Base-by-base conservation (phyloP, 805 yeast genomes). In the Cyberlindnera mississippiensis region DNA sequence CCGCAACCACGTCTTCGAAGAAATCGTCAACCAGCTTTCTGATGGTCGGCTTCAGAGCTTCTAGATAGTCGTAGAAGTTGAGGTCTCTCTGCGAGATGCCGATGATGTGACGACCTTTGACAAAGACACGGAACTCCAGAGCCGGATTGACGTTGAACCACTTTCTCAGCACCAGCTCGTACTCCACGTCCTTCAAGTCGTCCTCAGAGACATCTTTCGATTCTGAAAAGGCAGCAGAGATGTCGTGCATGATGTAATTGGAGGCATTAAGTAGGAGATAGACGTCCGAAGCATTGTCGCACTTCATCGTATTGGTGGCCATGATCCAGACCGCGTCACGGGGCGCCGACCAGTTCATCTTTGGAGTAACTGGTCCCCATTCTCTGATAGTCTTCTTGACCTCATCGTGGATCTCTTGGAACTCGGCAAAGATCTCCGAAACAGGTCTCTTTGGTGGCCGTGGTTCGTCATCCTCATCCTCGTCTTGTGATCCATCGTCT, bases 311-410 rank as follows among this genome's bases (percentile, higher is more conserved):
- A 54, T 87, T 85, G 26, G 84, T 79, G 3, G 93, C 73, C 55
- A 85, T 65, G 16, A 93, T 91, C 99, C 98, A 93, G 0, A 81
- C 76, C 2, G 98, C 86, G 64, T 93, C 99, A 57, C 81, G 82
- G 1, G 99, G 99, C 2, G 96, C 85, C 1, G 97, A 88, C 99
- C 99, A 93, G 67, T 93, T 93, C 52, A 91, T 67, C 57, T 93
- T 93, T 1, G 98, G 98, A 1, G 87, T 73, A 2, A 89, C 87
- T 1, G 77, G 65, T 0, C 84, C 83, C 36, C 73, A 66, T 33
- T 70, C 67, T 3, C 50, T 45, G 12, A 93, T 74, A 0, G 69
- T 56, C 0, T 52, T 44, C 28, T 65, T 64, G 14, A 91, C 68
- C 33, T 68, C 52, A 0, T 65, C 52, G 55, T 90, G 95, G 16